phyloP scores from a whole-genome alignment of 352 stramenopile species.

The Phytophthora sp. region DNA sequence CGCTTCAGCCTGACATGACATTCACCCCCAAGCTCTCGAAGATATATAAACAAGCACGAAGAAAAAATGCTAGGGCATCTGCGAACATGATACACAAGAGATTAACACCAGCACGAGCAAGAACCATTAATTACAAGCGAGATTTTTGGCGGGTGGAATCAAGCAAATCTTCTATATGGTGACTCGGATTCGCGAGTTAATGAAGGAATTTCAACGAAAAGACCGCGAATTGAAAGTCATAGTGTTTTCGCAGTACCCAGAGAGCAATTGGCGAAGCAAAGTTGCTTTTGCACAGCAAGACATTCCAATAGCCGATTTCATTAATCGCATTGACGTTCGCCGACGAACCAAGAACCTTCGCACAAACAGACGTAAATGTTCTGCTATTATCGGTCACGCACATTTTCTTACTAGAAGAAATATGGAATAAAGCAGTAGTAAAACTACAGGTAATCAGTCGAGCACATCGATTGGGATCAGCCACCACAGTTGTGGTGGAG shows the following conservation, averaged over 20 bases:
- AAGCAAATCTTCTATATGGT: conserved; percentile 75
- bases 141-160: conserved; percentile 29
- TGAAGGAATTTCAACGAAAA: conserved; percentile 34
- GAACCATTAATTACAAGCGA: conserved; percentile 30
- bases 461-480: conserved; percentile 95
- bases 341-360: conserved; percentile 51
- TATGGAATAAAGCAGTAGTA: conserved; percentile 95
- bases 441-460: conserved; percentile 96
- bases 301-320: conserved; percentile 61
- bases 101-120: not conserved
- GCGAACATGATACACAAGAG: conserved; percentile 11
- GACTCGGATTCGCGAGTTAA: conserved; percentile 52
- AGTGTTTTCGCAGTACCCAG: conserved; percentile 75
- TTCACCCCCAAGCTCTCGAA: conserved; percentile 24
- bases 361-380: conserved; percentile 71
- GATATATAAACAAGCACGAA: conserved; percentile 7
- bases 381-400: conserved; percentile 96
- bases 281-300: conserved; percentile 63
- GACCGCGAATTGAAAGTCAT: conserved; percentile 61
- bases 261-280: conserved; percentile 70
- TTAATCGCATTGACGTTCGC: conserved; percentile 37
- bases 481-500: conserved; percentile 90
- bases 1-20: conserved; percentile 66
- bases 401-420: conserved; percentile 96
- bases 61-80: not conserved